These are phyloP conservation scores for Apiospora phragmitis DNA, from an alignment of 2,329 filamentous ascomycete genomes.

Conservation along the genomic window DNA sequence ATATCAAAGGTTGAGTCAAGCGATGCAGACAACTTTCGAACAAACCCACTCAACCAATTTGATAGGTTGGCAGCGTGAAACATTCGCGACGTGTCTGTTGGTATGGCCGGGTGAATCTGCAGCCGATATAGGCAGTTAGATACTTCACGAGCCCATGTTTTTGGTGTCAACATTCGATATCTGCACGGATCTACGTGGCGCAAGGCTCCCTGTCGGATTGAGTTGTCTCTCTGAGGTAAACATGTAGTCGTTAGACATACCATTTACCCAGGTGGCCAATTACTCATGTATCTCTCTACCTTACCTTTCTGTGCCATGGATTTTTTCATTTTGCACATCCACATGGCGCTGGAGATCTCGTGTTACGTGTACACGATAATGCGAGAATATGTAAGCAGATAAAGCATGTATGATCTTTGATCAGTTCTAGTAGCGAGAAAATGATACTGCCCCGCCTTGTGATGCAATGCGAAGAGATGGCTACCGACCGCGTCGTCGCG, in stretches of 20 bases:
- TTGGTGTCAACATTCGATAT: background rate
- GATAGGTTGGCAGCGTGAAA: background rate
- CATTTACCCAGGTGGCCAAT: background rate
- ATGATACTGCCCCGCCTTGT: background rate
- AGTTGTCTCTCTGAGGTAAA: background rate
- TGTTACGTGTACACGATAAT: constrained; percentile 5
- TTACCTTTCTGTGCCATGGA: background rate
- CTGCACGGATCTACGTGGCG: background rate
- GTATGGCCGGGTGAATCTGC: constrained; percentile 1
- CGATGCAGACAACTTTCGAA: background rate
- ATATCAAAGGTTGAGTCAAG: background rate
- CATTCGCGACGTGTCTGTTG: background rate
- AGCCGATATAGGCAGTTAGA: background rate
- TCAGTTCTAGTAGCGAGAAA: background rate
- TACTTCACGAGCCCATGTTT: background rate
- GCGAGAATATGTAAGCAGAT: constrained; percentile 1
- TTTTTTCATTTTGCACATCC: background rate
- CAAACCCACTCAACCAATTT: background rate
- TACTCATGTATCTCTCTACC: constrained; percentile 1
- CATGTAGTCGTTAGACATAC: background rate
- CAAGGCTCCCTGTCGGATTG: background rate
- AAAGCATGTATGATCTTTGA: background rate
- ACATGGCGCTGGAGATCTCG: background rate
- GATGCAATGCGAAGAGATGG: constrained; percentile 1
- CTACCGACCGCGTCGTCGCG: background rate